These are phyloP conservation scores for Trichoderma gracile DNA, from an alignment of 2,329 filamentous ascomycete genomes.

Conservation along the genomic window DNA sequence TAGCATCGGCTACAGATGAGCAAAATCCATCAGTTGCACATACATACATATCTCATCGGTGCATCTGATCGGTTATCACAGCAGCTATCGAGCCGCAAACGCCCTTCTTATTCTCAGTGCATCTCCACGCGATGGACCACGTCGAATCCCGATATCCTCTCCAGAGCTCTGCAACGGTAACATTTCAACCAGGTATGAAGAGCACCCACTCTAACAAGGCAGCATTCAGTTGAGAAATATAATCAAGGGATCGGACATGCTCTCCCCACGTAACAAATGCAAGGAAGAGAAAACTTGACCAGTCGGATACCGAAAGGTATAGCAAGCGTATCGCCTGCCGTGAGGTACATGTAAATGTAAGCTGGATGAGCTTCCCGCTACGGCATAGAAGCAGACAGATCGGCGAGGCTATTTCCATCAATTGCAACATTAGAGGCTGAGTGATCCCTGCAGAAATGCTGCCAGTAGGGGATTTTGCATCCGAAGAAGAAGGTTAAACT, in stretches of 20 bases:
- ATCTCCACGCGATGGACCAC: constrained; percentile 1
- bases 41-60: background rate
- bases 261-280: background rate
- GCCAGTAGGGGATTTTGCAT: background rate
- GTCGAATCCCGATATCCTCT: too few relatives aligned
- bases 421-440: too few relatives aligned
- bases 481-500: too few relatives aligned
- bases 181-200: background rate
- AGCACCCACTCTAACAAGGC: too few relatives aligned
- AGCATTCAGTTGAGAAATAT: background rate
- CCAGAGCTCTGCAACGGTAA: background rate
- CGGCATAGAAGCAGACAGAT: constrained; percentile 16
- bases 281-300: background rate
- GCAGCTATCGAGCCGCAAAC: too few relatives aligned
- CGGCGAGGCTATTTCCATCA: background rate
- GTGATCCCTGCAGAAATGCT: constrained; percentile 3
- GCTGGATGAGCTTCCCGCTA: constrained; percentile 23
- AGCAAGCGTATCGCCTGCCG: background rate
- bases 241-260: background rate
- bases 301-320: constrained; percentile 1
- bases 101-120: too few relatives aligned
- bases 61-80: constrained; percentile 1
- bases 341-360: too few relatives aligned
- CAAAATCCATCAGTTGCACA: too few relatives aligned
- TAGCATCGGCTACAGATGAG: background rate